Evolutionary conservation across 192 early-diverging fungal genomes (phyloP), one percentile per base, ranked within the genome.

Genomic region (Mortierella hygrophila): DNA sequence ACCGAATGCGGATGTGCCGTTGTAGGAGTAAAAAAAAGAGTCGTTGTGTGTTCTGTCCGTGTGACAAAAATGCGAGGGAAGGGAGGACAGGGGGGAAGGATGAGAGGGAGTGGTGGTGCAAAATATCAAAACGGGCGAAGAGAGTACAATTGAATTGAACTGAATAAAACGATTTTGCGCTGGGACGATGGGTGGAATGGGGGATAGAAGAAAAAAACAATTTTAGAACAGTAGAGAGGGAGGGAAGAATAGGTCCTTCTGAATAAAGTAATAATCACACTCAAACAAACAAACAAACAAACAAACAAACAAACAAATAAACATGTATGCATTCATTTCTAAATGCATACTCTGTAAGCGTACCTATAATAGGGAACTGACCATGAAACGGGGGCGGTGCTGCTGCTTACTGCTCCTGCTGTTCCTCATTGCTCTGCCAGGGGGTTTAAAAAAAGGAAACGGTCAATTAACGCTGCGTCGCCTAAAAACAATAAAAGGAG

Each of bases 401-500:
- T 32, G 26, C 11, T 65, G 60, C 60, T 65, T 65, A 26, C 57
- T 11, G 23, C n/a, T 63, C 47, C n/a, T 57, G 57, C 57, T 60
- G 44, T 13, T 46, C 44, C 11, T 65, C 55, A 26, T 57, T 23
- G 60, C 60, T 65, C 13, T 32, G 60, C 60, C 60, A 65, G 60
- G 60, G 60, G 60, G 60, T 32, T 55, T 26, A 60, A 32, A 32
- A 32, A 32, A 11, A 65, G 29, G 29, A 65, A 65, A 65, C 60
- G 60, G 29, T 32, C 60, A 65, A 65, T 65, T 65, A 65, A 11
- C 29, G 26, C 10, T 65, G 26, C 49, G 44, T 15, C 13, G 29
- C 60, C 26, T 57, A 65, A 65, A 65, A 65, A 65, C 60, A 32
- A 65, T 65, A 65, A 65, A 65, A 65, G 29, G 60, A 29, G 26